Conservation (phyloP, 2,329 filamentous ascomycete genomes). For the Cercospora sesami region DNA sequence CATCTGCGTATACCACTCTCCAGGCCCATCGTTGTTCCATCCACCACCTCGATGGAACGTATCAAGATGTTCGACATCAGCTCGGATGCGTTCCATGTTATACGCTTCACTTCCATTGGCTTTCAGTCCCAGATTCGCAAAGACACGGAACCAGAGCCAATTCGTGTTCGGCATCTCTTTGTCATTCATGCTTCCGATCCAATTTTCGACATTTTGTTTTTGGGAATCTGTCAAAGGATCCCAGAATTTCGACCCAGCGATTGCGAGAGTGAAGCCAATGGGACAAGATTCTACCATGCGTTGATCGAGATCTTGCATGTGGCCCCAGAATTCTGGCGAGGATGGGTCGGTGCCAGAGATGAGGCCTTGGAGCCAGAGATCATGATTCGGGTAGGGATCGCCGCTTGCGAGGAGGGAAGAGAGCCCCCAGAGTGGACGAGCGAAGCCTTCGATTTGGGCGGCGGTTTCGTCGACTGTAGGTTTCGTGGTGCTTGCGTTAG, state of each 20-base stretch:
- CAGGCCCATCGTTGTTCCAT: slow-evolving; percentile 75
- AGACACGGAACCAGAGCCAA: slow-evolving; percentile 79
- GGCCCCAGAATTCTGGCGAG: slow-evolving; percentile 73
- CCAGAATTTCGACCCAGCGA: slow-evolving; percentile 66
- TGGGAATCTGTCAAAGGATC: slow-evolving; percentile 62
- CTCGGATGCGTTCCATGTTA: slow-evolving; percentile 67
- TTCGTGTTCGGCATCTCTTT: slow-evolving; percentile 71
- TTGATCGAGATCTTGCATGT: slow-evolving; percentile 73
- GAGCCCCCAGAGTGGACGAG: slow-evolving; percentile 73
- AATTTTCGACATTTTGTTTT: slow-evolving; percentile 65
- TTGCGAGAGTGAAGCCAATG: slow-evolving; percentile 71
- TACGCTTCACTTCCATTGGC: slow-evolving; percentile 69
- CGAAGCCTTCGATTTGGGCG: slow-evolving; percentile 74
- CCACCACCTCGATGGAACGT: slow-evolving; percentile 80
- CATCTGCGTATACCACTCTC: slow-evolving; percentile 74
- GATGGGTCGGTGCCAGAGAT: slow-evolving; percentile 70
- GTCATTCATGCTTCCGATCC: slow-evolving; percentile 76
- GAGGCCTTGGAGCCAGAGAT: slow-evolving; percentile 69
- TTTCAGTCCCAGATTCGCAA: slow-evolving; percentile 75
- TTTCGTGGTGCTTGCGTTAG: background rate
- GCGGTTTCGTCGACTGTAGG: slow-evolving; percentile 66
- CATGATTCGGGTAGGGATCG: slow-evolving; percentile 62
- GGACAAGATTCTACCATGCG: slow-evolving; percentile 85
- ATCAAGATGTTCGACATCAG: slow-evolving; percentile 74
- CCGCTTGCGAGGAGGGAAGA: slow-evolving; percentile 69